Conservation (phyloP, 495 filamentous ascomycete species). For the Podospora tetraspora region DNA sequence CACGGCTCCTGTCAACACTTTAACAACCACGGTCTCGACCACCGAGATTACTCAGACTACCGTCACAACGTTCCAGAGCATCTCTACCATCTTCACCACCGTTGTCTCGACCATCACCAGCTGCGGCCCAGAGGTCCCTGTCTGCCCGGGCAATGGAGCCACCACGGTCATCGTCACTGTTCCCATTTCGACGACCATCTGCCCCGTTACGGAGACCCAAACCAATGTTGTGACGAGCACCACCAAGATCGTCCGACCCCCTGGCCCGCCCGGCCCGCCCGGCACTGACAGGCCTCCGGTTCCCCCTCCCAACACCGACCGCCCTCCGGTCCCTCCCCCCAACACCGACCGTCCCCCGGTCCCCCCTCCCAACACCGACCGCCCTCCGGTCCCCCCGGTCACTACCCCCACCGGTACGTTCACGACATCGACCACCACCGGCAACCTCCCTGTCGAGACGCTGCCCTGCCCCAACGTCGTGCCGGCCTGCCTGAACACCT, state of each 20-base stretch:
- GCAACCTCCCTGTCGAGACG: constrained; percentile 41
- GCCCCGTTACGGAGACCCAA: constrained; percentile 43
- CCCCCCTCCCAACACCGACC: not conserved
- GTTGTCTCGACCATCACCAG: constrained; percentile 53
- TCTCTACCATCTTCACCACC: constrained; percentile 59
- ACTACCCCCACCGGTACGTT: constrained; percentile 31
- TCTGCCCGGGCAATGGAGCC: constrained; percentile 53
- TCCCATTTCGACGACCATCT: constrained; percentile 59
- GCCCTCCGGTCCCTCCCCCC: constrained; percentile 6
- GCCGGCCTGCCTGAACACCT: constrained; percentile 90
- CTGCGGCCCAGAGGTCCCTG: constrained; percentile 50
- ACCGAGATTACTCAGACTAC: constrained; percentile 25
- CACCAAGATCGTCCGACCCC: not conserved
- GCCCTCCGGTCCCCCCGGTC: not conserved
- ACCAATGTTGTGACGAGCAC: constrained; percentile 20
- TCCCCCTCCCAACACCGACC: constrained; percentile 7
- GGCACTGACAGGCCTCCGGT: not conserved
- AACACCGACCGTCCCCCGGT: constrained; percentile 5
- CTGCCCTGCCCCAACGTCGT: constrained; percentile 66
- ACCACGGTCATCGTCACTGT: constrained; percentile 52
- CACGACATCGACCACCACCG: constrained; percentile 36
- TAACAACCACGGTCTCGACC: constrained; percentile 14
- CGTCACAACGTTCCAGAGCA: constrained; percentile 38
- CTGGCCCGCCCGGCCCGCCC: not conserved
- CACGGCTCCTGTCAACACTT: constrained; percentile 14